Percentiles rank a stretch among this genome's conserved stretches.
Conservation (phyloP, 1,139 yeast species). For the Debaryomycetaceae sp. region DNA sequence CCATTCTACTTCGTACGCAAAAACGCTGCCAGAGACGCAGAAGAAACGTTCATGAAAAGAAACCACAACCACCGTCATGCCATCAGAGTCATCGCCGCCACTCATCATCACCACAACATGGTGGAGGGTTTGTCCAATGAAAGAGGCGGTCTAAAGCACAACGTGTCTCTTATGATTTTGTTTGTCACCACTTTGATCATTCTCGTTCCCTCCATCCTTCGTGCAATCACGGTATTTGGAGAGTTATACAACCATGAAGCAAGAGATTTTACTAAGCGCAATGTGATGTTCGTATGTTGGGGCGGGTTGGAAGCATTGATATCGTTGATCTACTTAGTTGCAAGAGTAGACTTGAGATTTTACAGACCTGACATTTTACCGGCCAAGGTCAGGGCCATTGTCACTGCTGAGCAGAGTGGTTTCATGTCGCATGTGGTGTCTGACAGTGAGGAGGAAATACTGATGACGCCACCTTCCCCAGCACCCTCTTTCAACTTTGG, state of each 20-base stretch:
- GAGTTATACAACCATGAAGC: constrained; percentile 21
- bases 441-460: neutral
- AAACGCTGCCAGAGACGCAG: constrained; percentile 47
- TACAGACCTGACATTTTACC: constrained; percentile 69
- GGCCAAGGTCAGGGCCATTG: constrained; percentile 32
- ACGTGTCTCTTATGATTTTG: constrained; percentile 45
- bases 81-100: constrained; percentile 46
- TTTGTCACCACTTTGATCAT: constrained; percentile 50
- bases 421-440: neutral
- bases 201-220: constrained; percentile 52
- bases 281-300: constrained; percentile 65
- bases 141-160: constrained; percentile 49
- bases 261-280: constrained; percentile 28
- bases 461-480: neutral
- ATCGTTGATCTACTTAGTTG: constrained; percentile 51
- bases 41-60: constrained; percentile 46
- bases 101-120: constrained; percentile 40
- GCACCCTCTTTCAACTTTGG: neutral
- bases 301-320: constrained; percentile 57
- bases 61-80: constrained; percentile 50
- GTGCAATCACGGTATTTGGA: constrained; percentile 55
- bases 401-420: constrained; percentile 42
- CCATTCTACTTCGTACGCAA: constrained; percentile 53
- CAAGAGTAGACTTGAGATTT: constrained; percentile 70
- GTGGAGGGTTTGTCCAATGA: constrained; percentile 43